Percentiles rank a stretch among this genome's conserved stretches.
phyloP scores from a whole-genome alignment of 2,329 filamentous ascomycete species.

The Aspergillus udagawae region DNA sequence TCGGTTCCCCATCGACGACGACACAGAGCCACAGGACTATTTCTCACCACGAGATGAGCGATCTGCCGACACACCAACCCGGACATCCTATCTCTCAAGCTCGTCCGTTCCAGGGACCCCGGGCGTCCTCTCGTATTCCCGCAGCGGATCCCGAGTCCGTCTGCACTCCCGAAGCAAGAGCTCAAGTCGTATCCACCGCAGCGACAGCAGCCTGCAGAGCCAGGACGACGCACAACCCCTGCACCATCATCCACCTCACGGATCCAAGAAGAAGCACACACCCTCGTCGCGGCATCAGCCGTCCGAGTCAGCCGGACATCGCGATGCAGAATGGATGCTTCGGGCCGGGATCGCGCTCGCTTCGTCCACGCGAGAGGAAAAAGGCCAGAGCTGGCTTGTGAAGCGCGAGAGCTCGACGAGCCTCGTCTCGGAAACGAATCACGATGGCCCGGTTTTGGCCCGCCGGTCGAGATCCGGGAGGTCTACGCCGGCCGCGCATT shows the following conservation, averaged over 20 bases:
- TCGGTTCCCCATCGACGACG: conserved; percentile 50
- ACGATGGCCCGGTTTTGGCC: conserved; percentile 26
- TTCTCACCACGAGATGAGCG: conserved; percentile 22
- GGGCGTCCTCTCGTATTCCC: conserved; percentile 41
- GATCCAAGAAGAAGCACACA: neutral
- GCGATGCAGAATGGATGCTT: conserved; percentile 56
- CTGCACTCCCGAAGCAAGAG: conserved; percentile 32
- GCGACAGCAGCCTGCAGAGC: conserved; percentile 33
- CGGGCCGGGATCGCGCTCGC: conserved; percentile 56
- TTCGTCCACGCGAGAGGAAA: conserved; percentile 55
- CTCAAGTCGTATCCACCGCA: conserved; percentile 30
- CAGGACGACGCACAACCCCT: conserved; percentile 24
- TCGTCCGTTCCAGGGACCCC: conserved; percentile 41
- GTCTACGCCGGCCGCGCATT: conserved; percentile 32
- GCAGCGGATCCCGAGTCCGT: conserved; percentile 34
- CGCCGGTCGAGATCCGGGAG: conserved; percentile 29
- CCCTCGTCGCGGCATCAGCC: conserved; percentile 1
- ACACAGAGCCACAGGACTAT: conserved; percentile 31
- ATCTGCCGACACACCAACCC: conserved; percentile 26
- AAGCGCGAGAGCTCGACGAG: conserved; percentile 55
- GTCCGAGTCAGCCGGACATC: conserved; percentile 5
- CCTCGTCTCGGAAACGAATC: conserved; percentile 40
- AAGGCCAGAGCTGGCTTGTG: conserved; percentile 60
- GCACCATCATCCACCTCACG: conserved; percentile 6
- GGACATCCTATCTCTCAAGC: conserved; percentile 39